phyloP scores from a whole-genome alignment of 371 early-diverging fungal species.

The Batkoa obscura region DNA sequence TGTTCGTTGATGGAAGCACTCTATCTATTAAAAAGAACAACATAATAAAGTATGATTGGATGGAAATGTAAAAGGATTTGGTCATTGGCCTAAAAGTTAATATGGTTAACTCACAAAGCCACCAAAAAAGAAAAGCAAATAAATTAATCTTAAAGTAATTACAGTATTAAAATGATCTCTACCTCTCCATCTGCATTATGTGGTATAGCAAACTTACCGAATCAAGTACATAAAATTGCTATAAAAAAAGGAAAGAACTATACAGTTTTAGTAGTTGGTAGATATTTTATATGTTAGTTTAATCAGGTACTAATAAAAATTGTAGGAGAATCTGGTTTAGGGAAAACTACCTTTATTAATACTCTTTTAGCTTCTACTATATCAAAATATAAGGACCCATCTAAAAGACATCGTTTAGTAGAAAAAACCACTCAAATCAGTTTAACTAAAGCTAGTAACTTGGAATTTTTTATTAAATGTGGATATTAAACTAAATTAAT shows the following conservation, averaged over 20 bases:
- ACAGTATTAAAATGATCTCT: conserved; percentile 3
- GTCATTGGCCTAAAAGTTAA: too few species aligned
- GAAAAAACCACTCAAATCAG: conserved; percentile 87
- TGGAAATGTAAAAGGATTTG: too few species aligned
- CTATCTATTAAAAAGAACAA: too few species aligned
- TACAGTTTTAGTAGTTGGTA: conserved; percentile 94
- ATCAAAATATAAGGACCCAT: conserved; percentile 71
- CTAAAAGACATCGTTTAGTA: conserved; percentile 55
- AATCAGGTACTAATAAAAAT: too few species aligned
- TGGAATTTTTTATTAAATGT: too few species aligned
- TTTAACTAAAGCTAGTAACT: conserved; percentile 72
- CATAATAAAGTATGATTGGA: too few species aligned
- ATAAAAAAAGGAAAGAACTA: conserved; percentile 86
- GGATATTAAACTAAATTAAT: too few species aligned
- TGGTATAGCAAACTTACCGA: conserved; percentile 96
- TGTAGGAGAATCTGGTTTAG: conserved; percentile 49
- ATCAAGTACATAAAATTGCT: conserved; percentile 92
- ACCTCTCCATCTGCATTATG: conserved; percentile 1
- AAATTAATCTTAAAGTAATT: too few species aligned
- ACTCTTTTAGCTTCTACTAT: conserved; percentile 69
- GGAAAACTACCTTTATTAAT: conserved; percentile 82
- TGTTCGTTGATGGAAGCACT: too few species aligned
- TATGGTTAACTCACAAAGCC: too few species aligned
- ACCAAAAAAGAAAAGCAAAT: too few species aligned
- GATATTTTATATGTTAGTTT: conserved; percentile 14